These are phyloP conservation scores for Picea glauca DNA, from an alignment of 75 land plant species.

Conservation along the genomic window DNA sequence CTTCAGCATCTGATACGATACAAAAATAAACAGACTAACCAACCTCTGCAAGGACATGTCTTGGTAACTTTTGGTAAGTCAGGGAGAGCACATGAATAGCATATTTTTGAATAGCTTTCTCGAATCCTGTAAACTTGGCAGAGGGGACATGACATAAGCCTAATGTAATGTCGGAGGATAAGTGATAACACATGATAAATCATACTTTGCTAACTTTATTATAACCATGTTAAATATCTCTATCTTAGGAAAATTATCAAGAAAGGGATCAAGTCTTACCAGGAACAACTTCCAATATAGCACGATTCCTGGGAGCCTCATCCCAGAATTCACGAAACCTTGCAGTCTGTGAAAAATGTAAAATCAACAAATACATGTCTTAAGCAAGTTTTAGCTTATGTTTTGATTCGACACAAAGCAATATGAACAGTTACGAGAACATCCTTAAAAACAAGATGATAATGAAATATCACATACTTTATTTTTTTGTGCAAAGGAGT, in stretches of 20 bases:
- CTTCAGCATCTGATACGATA: background rate
- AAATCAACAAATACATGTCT: background rate
- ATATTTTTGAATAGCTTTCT: constrained; percentile 94
- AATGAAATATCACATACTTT: background rate
- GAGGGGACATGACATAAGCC: background rate
- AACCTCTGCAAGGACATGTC: constrained; percentile 96
- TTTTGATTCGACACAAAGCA: background rate
- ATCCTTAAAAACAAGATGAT: background rate
- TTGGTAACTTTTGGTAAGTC: constrained; percentile 88
- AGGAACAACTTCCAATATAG: constrained; percentile 88
- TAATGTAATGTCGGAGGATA: background rate
- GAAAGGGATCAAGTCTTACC: constrained; percentile 34
- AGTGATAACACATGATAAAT: background rate
- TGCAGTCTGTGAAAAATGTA: constrained; percentile 57
- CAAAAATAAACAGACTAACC: background rate
- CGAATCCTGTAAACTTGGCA: constrained; percentile 66
- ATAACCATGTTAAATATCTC: background rate
- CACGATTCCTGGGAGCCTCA: constrained; percentile 91
- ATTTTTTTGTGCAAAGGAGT: background rate
- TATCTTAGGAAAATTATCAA: background rate
- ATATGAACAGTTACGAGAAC: background rate
- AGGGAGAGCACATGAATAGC: constrained; percentile 94
- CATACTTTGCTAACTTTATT: background rate
- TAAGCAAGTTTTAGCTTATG: no score
- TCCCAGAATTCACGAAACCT: constrained; percentile 98